Conservation (phyloP, 1,284 basidiomycete species). For the Golubevia sp. region DNA sequence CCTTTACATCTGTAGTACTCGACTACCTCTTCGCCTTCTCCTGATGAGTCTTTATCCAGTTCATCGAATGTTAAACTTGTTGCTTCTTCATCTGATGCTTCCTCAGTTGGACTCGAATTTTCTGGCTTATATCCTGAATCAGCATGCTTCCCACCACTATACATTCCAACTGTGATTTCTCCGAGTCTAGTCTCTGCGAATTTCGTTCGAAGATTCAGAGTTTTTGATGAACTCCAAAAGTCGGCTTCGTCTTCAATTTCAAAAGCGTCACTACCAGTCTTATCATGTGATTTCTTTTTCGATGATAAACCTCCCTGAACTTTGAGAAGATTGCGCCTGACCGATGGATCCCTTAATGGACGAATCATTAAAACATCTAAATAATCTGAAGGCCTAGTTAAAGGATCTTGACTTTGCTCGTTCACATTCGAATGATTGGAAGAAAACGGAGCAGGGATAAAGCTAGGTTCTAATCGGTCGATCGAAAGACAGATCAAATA, state of each 20-base stretch:
- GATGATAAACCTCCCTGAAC: neutral
- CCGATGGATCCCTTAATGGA: slow-evolving; percentile 21
- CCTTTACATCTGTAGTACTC: slow-evolving; percentile 80
- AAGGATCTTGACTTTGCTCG: too few relatives aligned
- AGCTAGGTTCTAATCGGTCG: slow-evolving; percentile 46
- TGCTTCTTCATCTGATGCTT: too few relatives aligned
- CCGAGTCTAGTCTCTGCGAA: slow-evolving; percentile 23
- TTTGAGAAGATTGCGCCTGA: neutral
- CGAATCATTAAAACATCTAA: slow-evolving; percentile 47
- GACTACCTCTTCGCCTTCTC: slow-evolving; percentile 69
- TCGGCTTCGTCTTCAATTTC: too few relatives aligned
- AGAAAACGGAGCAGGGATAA: slow-evolving; percentile 54
- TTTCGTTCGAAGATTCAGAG: neutral
- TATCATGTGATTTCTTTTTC: neutral
- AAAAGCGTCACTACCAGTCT: neutral
- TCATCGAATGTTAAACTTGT: too few relatives aligned
- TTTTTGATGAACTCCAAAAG: too few relatives aligned
- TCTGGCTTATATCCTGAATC: slow-evolving; percentile 18
- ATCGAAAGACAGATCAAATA: slow-evolving; percentile 46
- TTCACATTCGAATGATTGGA: neutral
- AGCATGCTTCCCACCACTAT: slow-evolving; percentile 38
- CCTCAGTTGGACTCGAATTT: too few relatives aligned
- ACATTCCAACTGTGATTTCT: slow-evolving; percentile 37
- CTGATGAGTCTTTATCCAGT: slow-evolving; percentile 59
- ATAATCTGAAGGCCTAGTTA: slow-evolving; percentile 16